A percentile compares a stretch with the other conserved stretches of the same genome.
phyloP scores from a whole-genome alignment of 208 protist species.

The Leptomonas pyrrhocoris region DNA sequence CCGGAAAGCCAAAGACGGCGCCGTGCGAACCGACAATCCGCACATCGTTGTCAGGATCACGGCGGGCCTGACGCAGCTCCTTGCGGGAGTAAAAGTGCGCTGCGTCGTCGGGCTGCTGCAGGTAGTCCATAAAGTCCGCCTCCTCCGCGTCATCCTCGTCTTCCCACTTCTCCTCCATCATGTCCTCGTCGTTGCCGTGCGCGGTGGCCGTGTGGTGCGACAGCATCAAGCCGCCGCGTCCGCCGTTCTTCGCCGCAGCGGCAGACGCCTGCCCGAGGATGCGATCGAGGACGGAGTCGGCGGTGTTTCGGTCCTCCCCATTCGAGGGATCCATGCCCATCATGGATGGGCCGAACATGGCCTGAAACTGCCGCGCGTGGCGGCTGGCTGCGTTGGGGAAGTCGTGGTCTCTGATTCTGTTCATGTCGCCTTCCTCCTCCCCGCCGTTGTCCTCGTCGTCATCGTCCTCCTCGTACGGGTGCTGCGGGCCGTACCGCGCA shows the following conservation, averaged over 20 bases:
- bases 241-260: too few relatives aligned
- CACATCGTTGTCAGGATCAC: slow-evolving; percentile 38
- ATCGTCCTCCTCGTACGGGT: not conserved
- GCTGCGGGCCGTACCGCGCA: not conserved
- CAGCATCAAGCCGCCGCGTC: not conserved
- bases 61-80: slow-evolving; percentile 49
- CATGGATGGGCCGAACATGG: slow-evolving; percentile 23
- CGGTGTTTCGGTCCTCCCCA: not conserved
- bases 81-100: slow-evolving; percentile 52
- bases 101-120: slow-evolving; percentile 72
- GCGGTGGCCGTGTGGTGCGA: not conserved
- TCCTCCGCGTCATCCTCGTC: slow-evolving; percentile 51
- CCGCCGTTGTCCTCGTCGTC: not conserved
- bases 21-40: slow-evolving; percentile 35
- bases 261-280: slow-evolving; percentile 30
- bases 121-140: slow-evolving; percentile 79
- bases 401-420: not conserved
- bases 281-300: slow-evolving; percentile 30
- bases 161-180: slow-evolving; percentile 56
- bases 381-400: slow-evolving; percentile 11
- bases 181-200: slow-evolving; percentile 31
- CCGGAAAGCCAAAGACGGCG: slow-evolving; percentile 29
- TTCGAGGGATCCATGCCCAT: slow-evolving; percentile 1
- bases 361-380: slow-evolving; percentile 21
- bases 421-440: not conserved